Conservation (phyloP, 306 rosid species). For the Benincasa hispida region DNA sequence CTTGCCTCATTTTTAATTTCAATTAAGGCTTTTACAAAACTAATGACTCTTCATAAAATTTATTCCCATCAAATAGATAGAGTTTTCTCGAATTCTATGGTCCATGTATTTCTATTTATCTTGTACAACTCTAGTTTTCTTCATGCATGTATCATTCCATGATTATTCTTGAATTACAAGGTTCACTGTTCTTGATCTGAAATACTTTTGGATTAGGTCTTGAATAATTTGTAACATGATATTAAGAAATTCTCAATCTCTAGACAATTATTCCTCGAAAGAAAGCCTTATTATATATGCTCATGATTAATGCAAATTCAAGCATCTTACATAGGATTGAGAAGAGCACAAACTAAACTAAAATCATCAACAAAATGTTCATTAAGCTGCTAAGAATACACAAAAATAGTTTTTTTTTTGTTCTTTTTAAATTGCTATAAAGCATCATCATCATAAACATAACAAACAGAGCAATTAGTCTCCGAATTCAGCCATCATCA, state of each 20-base stretch:
- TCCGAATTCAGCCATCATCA: background rate
- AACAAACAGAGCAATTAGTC: background rate
- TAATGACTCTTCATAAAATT: background rate
- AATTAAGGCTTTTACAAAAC: background rate
- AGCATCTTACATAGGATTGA: conserved; percentile 14
- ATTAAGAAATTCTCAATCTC: background rate
- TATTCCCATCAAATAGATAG: background rate
- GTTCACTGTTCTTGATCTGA: background rate
- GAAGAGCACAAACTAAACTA: conserved; percentile 18
- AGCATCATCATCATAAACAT: conserved; percentile 27
- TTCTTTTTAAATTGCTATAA: conserved; percentile 23
- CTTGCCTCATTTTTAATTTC: too few relatives aligned
- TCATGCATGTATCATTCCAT: background rate
- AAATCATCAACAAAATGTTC: conserved; percentile 33
- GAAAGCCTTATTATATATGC: background rate
- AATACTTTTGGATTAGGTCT: background rate
- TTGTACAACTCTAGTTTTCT: background rate
- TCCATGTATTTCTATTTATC: background rate
- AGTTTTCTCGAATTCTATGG: background rate
- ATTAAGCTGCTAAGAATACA: conserved; percentile 35
- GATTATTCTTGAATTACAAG: too few relatives aligned
- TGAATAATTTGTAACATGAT: background rate
- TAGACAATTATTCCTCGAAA: background rate
- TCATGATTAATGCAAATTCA: background rate
- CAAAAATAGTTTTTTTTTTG: conserved; percentile 53